Evolutionary conservation across 139 green algal genomes (phyloP).

Genomic region (Pseudopediastrum boryanum): DNA sequence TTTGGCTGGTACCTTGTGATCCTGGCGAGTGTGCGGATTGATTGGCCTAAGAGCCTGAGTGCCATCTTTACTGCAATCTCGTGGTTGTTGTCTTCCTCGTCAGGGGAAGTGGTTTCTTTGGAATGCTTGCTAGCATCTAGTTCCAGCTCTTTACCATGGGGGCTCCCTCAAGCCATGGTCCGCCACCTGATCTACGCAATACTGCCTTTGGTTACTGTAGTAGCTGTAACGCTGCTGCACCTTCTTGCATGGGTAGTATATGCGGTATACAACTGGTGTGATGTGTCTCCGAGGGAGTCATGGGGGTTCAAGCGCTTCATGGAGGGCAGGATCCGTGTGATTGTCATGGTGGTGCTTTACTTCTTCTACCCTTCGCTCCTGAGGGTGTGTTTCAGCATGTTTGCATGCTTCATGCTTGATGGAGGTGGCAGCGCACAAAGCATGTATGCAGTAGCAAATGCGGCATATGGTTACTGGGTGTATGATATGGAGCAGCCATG

Average conservation of each 20-base stretch:
- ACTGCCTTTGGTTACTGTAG: background rate
- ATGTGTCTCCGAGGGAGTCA: too few species aligned
- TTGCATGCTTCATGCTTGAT: conserved; percentile 5
- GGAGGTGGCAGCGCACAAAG: background rate
- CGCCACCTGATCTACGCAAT: background rate
- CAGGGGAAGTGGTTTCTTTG: conserved; percentile 6
- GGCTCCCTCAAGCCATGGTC: background rate
- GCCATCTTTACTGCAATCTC: background rate
- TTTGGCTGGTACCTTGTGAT: background rate
- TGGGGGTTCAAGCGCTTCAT: too few species aligned
- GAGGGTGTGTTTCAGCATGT: background rate
- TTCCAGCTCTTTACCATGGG: too few species aligned
- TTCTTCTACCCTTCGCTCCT: conserved; percentile 11
- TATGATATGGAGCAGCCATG: background rate
- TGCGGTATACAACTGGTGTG: background rate
- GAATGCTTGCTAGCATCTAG: background rate
- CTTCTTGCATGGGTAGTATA: background rate
- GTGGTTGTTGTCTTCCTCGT: background rate
- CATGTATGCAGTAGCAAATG: background rate
- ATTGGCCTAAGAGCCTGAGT: background rate
- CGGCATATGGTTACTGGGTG: background rate
- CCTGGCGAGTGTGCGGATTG: background rate
- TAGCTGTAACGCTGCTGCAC: background rate
- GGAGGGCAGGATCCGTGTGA: background rate
- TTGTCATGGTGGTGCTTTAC: background rate